Conservation (phyloP, 2,329 filamentous ascomycete species). For the Fusarium clavum region DNA sequence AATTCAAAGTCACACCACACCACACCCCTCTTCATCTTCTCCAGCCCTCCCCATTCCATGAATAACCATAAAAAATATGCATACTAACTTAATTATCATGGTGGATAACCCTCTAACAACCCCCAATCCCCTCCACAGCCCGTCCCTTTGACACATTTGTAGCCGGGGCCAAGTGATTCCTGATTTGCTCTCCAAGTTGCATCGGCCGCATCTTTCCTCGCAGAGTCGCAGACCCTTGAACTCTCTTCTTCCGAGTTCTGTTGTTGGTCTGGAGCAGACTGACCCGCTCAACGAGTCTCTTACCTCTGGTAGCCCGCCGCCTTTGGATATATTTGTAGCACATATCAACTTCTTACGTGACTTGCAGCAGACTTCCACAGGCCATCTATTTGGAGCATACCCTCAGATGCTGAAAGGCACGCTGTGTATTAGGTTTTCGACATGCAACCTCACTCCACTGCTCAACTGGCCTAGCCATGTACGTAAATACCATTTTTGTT, state of each 20-base stretch:
- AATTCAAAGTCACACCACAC: neutral
- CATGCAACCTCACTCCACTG: neutral
- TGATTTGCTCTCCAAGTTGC: slow-evolving; percentile 3
- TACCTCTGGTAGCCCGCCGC: neutral
- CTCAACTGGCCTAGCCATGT: neutral
- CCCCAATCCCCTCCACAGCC: slow-evolving; percentile 20
- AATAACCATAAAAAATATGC: slow-evolving; percentile 45
- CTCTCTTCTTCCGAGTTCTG: neutral
- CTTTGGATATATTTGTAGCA: neutral
- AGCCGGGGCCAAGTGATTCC: slow-evolving; percentile 6
- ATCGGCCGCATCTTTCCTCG: neutral
- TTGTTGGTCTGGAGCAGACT: slow-evolving; percentile 5
- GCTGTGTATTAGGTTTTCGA: neutral
- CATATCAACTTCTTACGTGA: neutral
- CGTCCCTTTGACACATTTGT: neutral
- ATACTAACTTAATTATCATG: slow-evolving; percentile 16
- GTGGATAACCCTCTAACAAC: slow-evolving; percentile 19
- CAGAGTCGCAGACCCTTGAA: neutral
- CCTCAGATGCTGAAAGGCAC: neutral
- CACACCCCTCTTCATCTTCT: neutral
- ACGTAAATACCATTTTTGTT: neutral
- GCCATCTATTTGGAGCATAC: neutral
- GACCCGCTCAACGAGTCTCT: neutral
- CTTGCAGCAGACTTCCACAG: neutral
- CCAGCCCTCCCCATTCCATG: slow-evolving; percentile 3